phyloP scores from a whole-genome alignment of 768 basidiomycete genomes.

The Tephrocybe sp. region DNA sequence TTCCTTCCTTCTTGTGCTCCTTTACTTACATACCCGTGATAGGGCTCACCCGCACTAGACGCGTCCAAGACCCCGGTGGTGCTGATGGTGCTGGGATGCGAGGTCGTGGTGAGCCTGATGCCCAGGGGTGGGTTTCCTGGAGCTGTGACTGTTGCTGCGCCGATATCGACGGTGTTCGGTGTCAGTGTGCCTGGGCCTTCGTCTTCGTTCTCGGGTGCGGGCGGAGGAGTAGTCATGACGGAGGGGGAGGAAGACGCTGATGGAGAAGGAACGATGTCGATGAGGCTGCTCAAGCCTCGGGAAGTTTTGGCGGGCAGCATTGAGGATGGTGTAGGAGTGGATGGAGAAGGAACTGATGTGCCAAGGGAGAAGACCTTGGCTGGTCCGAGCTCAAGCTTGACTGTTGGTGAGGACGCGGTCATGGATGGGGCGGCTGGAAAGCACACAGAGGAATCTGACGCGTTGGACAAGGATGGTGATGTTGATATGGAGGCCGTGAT shows the following conservation, averaged over 20 bases:
- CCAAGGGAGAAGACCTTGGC: too few relatives aligned
- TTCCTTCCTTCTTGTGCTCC: not conserved
- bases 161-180: slow-evolving; percentile 4
- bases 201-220: not conserved
- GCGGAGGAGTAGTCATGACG: too few relatives aligned
- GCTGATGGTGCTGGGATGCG: slow-evolving; percentile 38
- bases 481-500: not conserved
- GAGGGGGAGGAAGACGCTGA: not conserved
- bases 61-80: slow-evolving; percentile 27
- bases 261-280: too few relatives aligned
- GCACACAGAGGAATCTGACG: too few relatives aligned
- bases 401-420: slow-evolving; percentile 3
- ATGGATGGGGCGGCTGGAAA: too few relatives aligned
- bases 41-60: slow-evolving; percentile 25
- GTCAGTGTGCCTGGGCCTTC: not conserved
- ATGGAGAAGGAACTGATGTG: too few relatives aligned
- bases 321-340: too few relatives aligned
- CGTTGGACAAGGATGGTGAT: too few relatives aligned
- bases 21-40: too few relatives aligned
- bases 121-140: slow-evolving; percentile 21
- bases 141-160: not conserved
- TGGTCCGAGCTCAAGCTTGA: too few relatives aligned
- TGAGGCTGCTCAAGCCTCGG: slow-evolving; percentile 1
- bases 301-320: too few relatives aligned
- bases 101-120: slow-evolving; percentile 31